phyloP scores from a whole-genome alignment of 129 eudicot species.

The Chrysanthemum seticuspe region DNA sequence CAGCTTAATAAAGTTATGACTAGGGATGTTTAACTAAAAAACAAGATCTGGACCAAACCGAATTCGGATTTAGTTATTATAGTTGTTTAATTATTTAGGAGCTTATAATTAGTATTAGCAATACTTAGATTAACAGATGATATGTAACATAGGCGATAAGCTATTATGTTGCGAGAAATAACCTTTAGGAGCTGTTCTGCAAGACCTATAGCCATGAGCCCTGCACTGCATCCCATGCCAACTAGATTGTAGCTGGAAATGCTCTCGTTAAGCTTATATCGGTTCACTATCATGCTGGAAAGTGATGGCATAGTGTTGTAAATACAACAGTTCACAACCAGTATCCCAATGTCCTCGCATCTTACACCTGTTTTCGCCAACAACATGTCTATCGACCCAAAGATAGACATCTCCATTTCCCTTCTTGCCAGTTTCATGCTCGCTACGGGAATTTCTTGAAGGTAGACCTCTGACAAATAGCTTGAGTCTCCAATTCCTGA shows the following conservation, averaged over 20 bases:
- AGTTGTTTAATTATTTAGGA: neutral
- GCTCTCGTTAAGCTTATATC: slow-evolving; percentile 49
- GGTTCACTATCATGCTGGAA: slow-evolving; percentile 50
- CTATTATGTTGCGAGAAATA: neutral
- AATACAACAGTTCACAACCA: slow-evolving; percentile 48
- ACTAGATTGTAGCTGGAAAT: slow-evolving; percentile 47
- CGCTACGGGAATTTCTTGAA: slow-evolving; percentile 12
- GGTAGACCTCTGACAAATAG: slow-evolving; percentile 39
- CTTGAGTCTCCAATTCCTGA: slow-evolving; percentile 58
- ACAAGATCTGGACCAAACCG: too few species aligned
- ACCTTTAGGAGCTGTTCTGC: slow-evolving; percentile 67
- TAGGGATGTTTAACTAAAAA: too few species aligned
- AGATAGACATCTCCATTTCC: slow-evolving; percentile 54
- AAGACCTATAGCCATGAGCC: slow-evolving; percentile 52
- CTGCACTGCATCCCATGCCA: slow-evolving; percentile 84
- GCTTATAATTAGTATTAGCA: neutral
- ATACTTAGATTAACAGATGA: slow-evolving; percentile 3
- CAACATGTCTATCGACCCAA: slow-evolving; percentile 55
- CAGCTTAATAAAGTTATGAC: too few species aligned
- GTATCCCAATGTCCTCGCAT: slow-evolving; percentile 48
- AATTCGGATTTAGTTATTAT: neutral
- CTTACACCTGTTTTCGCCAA: slow-evolving; percentile 43
- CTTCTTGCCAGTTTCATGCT: slow-evolving; percentile 38
- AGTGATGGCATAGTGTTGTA: slow-evolving; percentile 54
- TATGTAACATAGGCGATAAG: slow-evolving; percentile 10